A percentile compares a stretch with the other conserved stretches of the same genome.
These are phyloP conservation scores for Elsinoe ampelina DNA, from an alignment of 2,329 filamentous ascomycete genomes.

Conservation along the genomic window DNA sequence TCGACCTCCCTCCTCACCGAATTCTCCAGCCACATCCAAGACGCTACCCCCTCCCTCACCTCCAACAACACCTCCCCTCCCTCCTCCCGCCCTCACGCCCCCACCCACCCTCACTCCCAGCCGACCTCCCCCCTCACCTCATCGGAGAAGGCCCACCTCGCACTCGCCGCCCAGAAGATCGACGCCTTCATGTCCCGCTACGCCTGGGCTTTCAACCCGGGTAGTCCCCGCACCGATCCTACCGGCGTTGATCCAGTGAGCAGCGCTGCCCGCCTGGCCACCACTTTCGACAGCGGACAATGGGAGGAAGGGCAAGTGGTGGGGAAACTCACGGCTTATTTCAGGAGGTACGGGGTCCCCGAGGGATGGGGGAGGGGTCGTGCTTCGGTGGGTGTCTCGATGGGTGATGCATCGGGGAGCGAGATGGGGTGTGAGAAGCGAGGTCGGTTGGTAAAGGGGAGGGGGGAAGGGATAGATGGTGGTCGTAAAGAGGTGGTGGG, in stretches of 20 bases:
- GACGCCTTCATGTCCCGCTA: conserved; percentile 2
- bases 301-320: not conserved
- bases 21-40: not conserved
- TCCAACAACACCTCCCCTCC: not conserved
- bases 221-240: too few relatives aligned
- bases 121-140: not conserved
- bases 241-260: too few relatives aligned
- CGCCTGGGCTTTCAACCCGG: not conserved
- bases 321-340: conserved; percentile 4
- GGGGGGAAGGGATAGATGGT: not conserved
- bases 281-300: too few relatives aligned
- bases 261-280: too few relatives aligned
- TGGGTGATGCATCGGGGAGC: too few relatives aligned
- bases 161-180: not conserved
- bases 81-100: too few relatives aligned
- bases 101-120: not conserved
- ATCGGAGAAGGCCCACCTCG: not conserved
- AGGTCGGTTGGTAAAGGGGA: not conserved
- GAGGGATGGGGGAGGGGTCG: not conserved
- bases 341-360: not conserved
- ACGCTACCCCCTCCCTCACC: not conserved
- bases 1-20: not conserved
- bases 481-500: not conserved
- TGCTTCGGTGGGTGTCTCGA: too few relatives aligned
- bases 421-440: not conserved